Evolutionary conservation across 148 eudicot species (phyloP).

Genomic region (Cornus florida): DNA sequence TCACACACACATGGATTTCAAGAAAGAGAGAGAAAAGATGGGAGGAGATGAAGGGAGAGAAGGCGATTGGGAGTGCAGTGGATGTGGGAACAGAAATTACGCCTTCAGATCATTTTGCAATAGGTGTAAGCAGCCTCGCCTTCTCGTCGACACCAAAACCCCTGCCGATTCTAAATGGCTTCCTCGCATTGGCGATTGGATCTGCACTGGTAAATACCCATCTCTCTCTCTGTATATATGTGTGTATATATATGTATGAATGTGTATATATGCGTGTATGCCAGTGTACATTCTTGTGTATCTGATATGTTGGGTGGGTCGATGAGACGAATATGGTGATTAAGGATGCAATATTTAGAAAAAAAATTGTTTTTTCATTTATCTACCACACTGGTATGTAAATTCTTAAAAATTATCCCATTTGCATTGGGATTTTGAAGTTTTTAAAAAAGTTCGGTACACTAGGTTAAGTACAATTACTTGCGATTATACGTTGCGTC

Average conservation of each 20-base stretch:
- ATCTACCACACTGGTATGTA: not conserved
- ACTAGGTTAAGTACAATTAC: not conserved
- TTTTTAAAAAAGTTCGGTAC: not conserved
- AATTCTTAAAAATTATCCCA: not conserved
- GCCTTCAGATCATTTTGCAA: conserved; percentile 71
- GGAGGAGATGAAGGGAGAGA: conserved; percentile 54
- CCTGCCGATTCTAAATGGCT: conserved; percentile 70
- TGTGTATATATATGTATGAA: not conserved
- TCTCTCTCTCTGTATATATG: not conserved
- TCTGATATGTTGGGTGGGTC: not conserved
- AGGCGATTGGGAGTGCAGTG: conserved; percentile 76
- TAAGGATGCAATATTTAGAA: not conserved
- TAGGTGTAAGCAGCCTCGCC: conserved; percentile 67
- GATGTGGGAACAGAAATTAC: conserved; percentile 60
- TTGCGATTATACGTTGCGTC: not conserved
- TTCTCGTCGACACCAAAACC: conserved; percentile 62
- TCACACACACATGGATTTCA: not conserved
- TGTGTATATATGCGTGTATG: too few species aligned
- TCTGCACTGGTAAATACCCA: conserved; percentile 47
- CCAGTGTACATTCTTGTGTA: not conserved
- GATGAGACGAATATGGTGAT: not conserved
- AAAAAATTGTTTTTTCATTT: too few species aligned
- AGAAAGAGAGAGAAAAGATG: conserved; percentile 5
- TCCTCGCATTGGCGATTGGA: conserved; percentile 78
- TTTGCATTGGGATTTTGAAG: not conserved